Conservation (phyloP, 352 stramenopile genomes). For the Phytophthora palmivora region DNA sequence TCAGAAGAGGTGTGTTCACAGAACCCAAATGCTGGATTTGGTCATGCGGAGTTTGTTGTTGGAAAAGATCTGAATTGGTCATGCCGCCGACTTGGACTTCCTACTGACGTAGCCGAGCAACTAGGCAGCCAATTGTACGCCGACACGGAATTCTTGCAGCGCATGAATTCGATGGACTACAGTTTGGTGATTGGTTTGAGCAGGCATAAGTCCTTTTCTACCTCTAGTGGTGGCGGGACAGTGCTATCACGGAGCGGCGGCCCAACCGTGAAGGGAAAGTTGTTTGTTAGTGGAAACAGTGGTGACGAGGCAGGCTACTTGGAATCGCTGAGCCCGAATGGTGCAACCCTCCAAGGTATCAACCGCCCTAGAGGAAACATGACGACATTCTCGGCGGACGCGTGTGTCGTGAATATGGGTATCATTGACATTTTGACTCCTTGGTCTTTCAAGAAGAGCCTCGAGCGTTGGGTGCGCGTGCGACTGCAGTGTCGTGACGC, state of each 20-base stretch:
- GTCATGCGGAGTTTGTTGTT: slow-evolving; percentile 81
- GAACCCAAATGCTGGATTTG: slow-evolving; percentile 64
- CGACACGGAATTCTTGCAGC: slow-evolving; percentile 93
- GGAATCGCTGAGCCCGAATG: slow-evolving; percentile 61
- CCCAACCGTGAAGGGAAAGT: slow-evolving; percentile 39
- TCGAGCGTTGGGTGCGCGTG: slow-evolving; percentile 90
- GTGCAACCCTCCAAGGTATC: slow-evolving; percentile 37
- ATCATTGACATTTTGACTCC: slow-evolving; percentile 98
- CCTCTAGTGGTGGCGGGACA: slow-evolving; percentile 40
- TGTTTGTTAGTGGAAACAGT: slow-evolving; percentile 41
- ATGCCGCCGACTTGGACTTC: slow-evolving; percentile 74
- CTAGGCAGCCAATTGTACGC: slow-evolving; percentile 87
- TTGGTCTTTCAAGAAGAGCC: slow-evolving; percentile 93
- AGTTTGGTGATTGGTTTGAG: slow-evolving; percentile 95
- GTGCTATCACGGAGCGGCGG: slow-evolving; percentile 42
- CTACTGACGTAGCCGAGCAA: slow-evolving; percentile 73
- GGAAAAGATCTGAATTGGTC: slow-evolving; percentile 92
- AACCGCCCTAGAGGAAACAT: slow-evolving; percentile 33
- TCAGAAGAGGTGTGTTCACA: slow-evolving; percentile 77
- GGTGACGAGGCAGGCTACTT: slow-evolving; percentile 59
- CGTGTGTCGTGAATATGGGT: slow-evolving; percentile 93
- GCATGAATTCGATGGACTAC: slow-evolving; percentile 98
- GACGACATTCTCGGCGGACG: slow-evolving; percentile 64
- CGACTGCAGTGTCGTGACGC: slow-evolving; percentile 81
- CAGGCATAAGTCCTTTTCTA: slow-evolving; percentile 52